phyloP scores from a whole-genome alignment of 306 rosid genomes.

The Albizia julibrissin region DNA sequence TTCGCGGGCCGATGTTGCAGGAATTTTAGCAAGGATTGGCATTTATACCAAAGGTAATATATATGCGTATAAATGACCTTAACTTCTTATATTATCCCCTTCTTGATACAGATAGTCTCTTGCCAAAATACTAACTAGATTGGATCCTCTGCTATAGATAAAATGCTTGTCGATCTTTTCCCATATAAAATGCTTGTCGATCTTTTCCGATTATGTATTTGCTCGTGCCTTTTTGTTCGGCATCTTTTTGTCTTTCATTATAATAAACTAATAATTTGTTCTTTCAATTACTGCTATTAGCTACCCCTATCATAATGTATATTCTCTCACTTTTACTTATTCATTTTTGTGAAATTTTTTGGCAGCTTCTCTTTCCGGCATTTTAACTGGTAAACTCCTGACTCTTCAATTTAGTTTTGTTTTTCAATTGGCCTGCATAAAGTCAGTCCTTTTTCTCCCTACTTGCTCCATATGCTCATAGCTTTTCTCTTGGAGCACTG shows the following conservation, averaged over 20 bases:
- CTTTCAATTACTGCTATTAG: background rate
- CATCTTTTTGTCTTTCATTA: background rate
- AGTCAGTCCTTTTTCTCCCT: background rate
- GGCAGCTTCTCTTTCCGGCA: background rate
- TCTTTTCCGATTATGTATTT: too few relatives aligned
- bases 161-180: background rate
- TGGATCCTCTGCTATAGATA: background rate
- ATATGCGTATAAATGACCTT: background rate
- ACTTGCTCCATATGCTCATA: background rate
- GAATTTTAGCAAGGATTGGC: background rate
- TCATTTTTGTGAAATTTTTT: background rate
- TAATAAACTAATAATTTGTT: background rate
- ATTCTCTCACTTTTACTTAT: background rate
- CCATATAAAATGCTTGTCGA: background rate
- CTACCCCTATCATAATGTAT: background rate
- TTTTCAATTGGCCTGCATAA: too few relatives aligned
- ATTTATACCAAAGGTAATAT: background rate
- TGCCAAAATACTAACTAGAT: background rate
- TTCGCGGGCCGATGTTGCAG: background rate
- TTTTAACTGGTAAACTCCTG: background rate
- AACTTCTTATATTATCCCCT: background rate
- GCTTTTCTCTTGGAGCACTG: background rate
- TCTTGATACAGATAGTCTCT: background rate
- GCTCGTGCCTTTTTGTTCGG: background rate
- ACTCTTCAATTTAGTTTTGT: background rate